Percentiles rank a stretch among this genome's conserved stretches.
phyloP scores from a whole-genome alignment of 768 basidiomycete genomes.

The Heimioporus sp. region DNA sequence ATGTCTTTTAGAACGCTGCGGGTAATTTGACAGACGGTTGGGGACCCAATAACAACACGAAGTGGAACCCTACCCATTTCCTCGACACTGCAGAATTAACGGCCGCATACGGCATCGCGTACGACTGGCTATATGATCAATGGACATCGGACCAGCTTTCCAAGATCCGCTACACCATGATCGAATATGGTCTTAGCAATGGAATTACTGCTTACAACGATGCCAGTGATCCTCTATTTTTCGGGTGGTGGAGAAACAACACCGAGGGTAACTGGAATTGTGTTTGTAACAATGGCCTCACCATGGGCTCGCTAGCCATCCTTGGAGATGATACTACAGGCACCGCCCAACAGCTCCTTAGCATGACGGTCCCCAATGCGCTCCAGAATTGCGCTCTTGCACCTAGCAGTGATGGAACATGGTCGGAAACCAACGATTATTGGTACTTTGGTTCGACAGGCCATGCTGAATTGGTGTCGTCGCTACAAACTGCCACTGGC shows the following conservation, averaged over 20 bases:
- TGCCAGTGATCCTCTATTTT: conserved; percentile 30
- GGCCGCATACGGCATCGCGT: conserved; percentile 87
- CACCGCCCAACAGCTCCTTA: conserved; percentile 62
- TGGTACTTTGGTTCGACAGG: conserved; percentile 95
- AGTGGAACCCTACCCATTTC: conserved; percentile 91
- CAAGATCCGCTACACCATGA: conserved; percentile 67
- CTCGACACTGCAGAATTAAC: conserved; percentile 90
- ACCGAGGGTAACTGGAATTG: conserved; percentile 97
- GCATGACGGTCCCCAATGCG: conserved; percentile 70
- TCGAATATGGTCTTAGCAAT: conserved; percentile 70
- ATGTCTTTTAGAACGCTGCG: conserved; percentile 55
- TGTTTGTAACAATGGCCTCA: conserved; percentile 89
- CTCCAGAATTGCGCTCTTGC: conserved; percentile 70
- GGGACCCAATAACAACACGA: conserved; percentile 57
- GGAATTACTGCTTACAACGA: conserved; percentile 57
- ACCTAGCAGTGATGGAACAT: conserved; percentile 73
- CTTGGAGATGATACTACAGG: conserved; percentile 80
- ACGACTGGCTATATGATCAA: conserved; percentile 92
- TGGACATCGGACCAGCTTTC: conserved; percentile 75
- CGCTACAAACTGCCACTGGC: conserved; percentile 84
- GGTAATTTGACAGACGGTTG: conserved; percentile 66
- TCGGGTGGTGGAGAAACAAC: conserved; percentile 78
- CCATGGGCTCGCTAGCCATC: conserved; percentile 87
- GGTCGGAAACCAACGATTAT: conserved; percentile 92
- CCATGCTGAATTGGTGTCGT: conserved; percentile 84